These are phyloP conservation scores for Globisporangium heterothallicum DNA, from an alignment of 352 stramenopile genomes.

Conservation along the genomic window DNA sequence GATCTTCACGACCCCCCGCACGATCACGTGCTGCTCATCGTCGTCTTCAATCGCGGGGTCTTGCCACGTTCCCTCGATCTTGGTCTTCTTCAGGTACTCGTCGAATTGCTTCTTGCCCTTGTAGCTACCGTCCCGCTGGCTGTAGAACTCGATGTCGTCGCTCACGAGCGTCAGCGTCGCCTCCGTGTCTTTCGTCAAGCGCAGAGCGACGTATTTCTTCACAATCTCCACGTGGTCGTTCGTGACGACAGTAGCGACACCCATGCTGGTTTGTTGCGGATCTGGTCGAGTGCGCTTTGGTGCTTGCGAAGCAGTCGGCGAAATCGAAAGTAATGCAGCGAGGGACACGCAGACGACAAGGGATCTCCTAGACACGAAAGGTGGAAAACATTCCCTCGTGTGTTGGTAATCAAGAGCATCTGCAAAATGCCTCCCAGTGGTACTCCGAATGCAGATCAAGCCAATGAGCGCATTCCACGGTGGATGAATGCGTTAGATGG, in stretches of 20 bases:
- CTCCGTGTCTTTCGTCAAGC: constrained; percentile 30
- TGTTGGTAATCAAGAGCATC: background rate
- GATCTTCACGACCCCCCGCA: constrained; percentile 48
- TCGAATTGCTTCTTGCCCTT: constrained; percentile 37
- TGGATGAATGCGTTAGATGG: background rate
- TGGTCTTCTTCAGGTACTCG: constrained; percentile 46
- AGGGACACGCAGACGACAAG: background rate
- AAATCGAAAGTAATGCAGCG: background rate
- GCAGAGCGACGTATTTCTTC: constrained; percentile 34
- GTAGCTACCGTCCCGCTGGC: constrained; percentile 40
- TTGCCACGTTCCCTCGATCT: constrained; percentile 40
- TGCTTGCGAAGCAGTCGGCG: constrained; percentile 1
- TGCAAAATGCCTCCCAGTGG: background rate
- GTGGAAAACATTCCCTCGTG: background rate
- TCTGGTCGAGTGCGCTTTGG: background rate
- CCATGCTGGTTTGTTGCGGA: constrained; percentile 17
- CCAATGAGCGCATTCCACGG: background rate
- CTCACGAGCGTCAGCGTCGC: constrained; percentile 46
- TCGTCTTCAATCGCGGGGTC: constrained; percentile 32
- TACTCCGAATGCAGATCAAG: background rate
- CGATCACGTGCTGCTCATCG: constrained; percentile 39
- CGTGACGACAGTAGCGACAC: constrained; percentile 20
- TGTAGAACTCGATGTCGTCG: constrained; percentile 49
- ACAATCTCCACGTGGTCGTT: constrained; percentile 38
- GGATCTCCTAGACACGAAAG: too few relatives aligned